Evolutionary conservation across 495 filamentous ascomycete species (phyloP).

Genomic region (Talaromyces adpressus): DNA sequence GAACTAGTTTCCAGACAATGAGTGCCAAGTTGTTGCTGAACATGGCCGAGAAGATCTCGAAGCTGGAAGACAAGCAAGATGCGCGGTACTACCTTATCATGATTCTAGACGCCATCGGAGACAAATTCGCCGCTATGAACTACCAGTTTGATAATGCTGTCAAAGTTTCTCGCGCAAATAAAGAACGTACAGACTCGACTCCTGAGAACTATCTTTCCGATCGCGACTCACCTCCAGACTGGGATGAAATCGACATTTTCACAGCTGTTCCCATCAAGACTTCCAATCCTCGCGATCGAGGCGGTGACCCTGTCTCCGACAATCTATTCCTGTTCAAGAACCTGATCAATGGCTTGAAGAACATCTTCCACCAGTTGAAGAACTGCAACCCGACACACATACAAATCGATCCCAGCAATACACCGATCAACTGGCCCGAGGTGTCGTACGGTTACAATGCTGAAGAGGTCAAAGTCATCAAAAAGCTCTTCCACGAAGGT

Average conservation of each 20-base stretch:
- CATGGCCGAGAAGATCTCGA: constrained; percentile 95
- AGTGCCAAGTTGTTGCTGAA: constrained; percentile 95
- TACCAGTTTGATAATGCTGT: constrained; percentile 89
- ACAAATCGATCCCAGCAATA: constrained; percentile 64
- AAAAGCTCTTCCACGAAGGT: constrained; percentile 95
- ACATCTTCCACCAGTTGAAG: constrained; percentile 90
- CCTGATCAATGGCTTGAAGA: constrained; percentile 94
- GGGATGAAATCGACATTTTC: constrained; percentile 98
- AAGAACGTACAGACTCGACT: constrained; percentile 53
- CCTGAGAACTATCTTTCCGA: constrained; percentile 80
- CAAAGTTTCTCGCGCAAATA: constrained; percentile 76
- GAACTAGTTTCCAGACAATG: constrained; percentile 99
- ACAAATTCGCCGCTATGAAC: constrained; percentile 98
- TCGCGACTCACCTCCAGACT: constrained; percentile 72
- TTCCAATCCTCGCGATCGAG: constrained; percentile 84
- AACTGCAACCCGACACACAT: constrained; percentile 70
- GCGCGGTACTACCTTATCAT: constrained; percentile 93
- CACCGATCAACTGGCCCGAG: constrained; percentile 87
- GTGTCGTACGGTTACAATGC: constrained; percentile 96
- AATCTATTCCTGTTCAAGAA: constrained; percentile 99
- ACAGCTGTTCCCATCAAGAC: constrained; percentile 93
- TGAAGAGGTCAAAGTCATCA: constrained; percentile 93
- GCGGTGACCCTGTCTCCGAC: constrained; percentile 87
- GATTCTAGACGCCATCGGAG: constrained; percentile 94
- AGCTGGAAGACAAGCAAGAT: constrained; percentile 82